phyloP scores from a whole-genome alignment of 108 stramenopile species.

The Discostella stelligeroides region DNA sequence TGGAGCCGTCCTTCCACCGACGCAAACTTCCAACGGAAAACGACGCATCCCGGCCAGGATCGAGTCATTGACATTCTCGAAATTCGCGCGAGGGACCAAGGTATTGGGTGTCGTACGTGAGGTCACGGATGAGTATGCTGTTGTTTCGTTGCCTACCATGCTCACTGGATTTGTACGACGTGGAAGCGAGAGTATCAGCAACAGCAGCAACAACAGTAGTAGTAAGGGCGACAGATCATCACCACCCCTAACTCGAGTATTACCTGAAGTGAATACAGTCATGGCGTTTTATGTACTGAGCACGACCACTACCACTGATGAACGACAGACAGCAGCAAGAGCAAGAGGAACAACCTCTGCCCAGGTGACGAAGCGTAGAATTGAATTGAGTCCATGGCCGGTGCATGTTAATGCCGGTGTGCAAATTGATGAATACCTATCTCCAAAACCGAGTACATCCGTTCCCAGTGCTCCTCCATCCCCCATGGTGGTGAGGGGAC shows the following conservation, averaged over 20 bases:
- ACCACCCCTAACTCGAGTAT: conserved; percentile 43
- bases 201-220: too few species aligned
- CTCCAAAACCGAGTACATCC: too few species aligned
- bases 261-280: conserved; percentile 55
- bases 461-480: too few species aligned
- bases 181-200: conserved; percentile 30
- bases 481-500: conserved; percentile 53
- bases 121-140: conserved; percentile 68
- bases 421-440: too few species aligned
- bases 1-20: conserved; percentile 67
- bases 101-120: conserved; percentile 69
- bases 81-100: conserved; percentile 68
- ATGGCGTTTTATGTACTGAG: conserved; percentile 67
- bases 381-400: conserved; percentile 76
- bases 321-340: conserved; percentile 15
- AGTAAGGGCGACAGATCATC: too few species aligned
- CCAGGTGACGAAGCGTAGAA: conserved; percentile 64
- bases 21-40: conserved; percentile 13
- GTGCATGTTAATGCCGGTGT: conserved; percentile 58
- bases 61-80: conserved; percentile 71
- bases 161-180: conserved; percentile 77
- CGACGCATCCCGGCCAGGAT: conserved; percentile 54
- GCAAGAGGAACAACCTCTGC: conserved; percentile 10
- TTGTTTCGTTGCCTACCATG: conserved; percentile 72
- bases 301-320: conserved; percentile 51